phyloP scores from a whole-genome alignment of 495 filamentous ascomycete species.

The Tuber melanosporum region DNA sequence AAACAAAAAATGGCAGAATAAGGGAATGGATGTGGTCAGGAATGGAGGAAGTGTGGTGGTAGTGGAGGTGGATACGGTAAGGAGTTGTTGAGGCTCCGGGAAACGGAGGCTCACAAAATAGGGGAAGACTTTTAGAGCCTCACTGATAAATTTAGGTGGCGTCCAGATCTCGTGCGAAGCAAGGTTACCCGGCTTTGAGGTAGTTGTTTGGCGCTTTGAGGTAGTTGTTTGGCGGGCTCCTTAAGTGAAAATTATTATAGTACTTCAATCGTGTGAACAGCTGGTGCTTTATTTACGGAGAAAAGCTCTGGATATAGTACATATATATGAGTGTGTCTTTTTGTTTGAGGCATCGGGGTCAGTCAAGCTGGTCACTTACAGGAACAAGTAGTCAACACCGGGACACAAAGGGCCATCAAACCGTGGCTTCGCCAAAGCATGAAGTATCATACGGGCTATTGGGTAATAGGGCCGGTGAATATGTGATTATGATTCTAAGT shows the following conservation, averaged over 20 bases:
- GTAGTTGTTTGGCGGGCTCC: not conserved
- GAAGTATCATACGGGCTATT: not conserved
- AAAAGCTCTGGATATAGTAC: not conserved
- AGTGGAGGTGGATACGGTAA: not conserved
- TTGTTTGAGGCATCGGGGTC: not conserved
- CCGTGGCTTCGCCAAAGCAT: not conserved
- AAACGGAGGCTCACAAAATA: not conserved
- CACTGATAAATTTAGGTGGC: not conserved
- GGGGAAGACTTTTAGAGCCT: conserved; percentile 24
- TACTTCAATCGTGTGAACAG: no score
- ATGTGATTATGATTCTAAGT: not conserved
- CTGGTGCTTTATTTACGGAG: not conserved
- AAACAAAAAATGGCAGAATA: conserved; percentile 6
- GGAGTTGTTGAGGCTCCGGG: not conserved
- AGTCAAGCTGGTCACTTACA: not conserved
- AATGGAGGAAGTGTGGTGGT: not conserved
- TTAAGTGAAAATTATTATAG: no score
- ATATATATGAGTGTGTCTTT: not conserved
- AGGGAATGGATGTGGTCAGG: not conserved
- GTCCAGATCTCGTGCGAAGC: conserved; percentile 17
- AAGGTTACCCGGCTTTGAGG: conserved; percentile 11
- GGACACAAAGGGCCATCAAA: not conserved
- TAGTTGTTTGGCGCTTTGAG: not conserved
- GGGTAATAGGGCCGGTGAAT: not conserved
- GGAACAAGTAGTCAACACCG: not conserved